Conservation (phyloP, 164 flowering plant genomes). For the Brasenia schreberi region DNA sequence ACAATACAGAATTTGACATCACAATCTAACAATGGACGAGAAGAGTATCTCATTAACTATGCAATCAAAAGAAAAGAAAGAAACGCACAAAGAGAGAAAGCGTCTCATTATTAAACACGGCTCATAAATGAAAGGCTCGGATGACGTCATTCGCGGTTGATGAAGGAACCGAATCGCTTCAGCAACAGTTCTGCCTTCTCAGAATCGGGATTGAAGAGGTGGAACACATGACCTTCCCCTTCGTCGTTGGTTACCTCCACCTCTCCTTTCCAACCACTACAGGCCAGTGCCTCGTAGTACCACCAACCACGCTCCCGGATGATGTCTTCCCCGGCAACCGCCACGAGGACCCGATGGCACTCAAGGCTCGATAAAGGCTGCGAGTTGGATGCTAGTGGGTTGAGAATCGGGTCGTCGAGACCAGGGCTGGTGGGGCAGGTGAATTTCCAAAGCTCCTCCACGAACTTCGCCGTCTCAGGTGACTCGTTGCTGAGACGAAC, state of each 20-base stretch:
- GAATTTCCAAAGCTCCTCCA: constrained; percentile 5
- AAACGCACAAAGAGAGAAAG: too few species aligned
- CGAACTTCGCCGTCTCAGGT: not conserved
- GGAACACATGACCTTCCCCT: constrained; percentile 30
- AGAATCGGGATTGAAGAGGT: constrained; percentile 15
- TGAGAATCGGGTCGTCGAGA: constrained; percentile 17
- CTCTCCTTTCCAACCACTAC: constrained; percentile 24
- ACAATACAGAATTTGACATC: too few species aligned
- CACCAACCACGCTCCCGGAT: constrained; percentile 15
- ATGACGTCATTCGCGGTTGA: not conserved
- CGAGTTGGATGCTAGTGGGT: constrained; percentile 11
- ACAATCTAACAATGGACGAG: too few species aligned
- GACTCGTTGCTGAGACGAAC: not conserved
- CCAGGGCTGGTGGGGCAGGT: constrained; percentile 12
- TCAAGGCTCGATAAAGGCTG: constrained; percentile 13
- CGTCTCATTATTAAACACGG: too few species aligned
- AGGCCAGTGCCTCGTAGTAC: constrained; percentile 17
- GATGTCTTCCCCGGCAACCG: constrained; percentile 26
- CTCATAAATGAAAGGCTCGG: too few species aligned
- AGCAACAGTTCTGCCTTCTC: constrained; percentile 7
- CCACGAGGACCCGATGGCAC: constrained; percentile 18
- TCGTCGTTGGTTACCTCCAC: constrained; percentile 19
- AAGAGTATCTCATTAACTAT: too few species aligned
- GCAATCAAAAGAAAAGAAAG: too few species aligned
- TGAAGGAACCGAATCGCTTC: constrained; percentile 6